A percentile compares a stretch with the other conserved stretches of the same genome.
Conservation (phyloP, 768 basidiomycete genomes). For the Panellus pusillus region DNA sequence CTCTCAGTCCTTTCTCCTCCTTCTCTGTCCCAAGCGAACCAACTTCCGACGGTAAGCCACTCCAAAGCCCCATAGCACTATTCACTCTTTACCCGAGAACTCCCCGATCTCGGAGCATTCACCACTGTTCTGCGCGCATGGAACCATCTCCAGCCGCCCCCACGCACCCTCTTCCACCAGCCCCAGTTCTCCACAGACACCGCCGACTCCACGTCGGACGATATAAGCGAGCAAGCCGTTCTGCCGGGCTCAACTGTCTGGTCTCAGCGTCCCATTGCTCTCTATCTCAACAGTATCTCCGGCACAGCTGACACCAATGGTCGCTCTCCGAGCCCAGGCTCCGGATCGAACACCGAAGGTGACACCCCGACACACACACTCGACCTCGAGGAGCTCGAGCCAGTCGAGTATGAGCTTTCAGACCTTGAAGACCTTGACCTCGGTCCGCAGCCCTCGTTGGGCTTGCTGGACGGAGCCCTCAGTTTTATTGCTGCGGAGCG, state of each 20-base stretch:
- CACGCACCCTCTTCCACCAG: conserved; percentile 22
- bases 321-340: conserved; percentile 19
- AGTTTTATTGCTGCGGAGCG: conserved; percentile 76
- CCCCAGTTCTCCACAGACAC: conserved; percentile 20
- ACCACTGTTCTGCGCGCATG: conserved; percentile 55
- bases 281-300: conserved; percentile 37
- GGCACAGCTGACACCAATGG: conserved; percentile 18
- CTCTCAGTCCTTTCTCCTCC: conserved; percentile 39
- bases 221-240: conserved; percentile 28
- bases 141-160: conserved; percentile 37
- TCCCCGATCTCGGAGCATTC: conserved; percentile 59
- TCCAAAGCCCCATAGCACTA: neutral
- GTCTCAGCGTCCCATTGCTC: conserved; percentile 42
- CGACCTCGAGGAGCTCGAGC: conserved; percentile 6
- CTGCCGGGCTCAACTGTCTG: conserved; percentile 44
- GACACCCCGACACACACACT: conserved; percentile 13
- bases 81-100: conserved; percentile 38
- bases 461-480: conserved; percentile 70
- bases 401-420: conserved; percentile 22
- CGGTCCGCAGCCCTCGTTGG: conserved; percentile 60
- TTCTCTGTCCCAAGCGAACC: conserved; percentile 38
- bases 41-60: conserved; percentile 37
- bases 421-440: conserved; percentile 29
- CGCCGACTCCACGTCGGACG: conserved; percentile 21
- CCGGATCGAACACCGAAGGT: conserved; percentile 24